These are phyloP conservation scores for Jacaranda mimosifolia DNA, from an alignment of 257 asterid genomes.

Conservation along the genomic window DNA sequence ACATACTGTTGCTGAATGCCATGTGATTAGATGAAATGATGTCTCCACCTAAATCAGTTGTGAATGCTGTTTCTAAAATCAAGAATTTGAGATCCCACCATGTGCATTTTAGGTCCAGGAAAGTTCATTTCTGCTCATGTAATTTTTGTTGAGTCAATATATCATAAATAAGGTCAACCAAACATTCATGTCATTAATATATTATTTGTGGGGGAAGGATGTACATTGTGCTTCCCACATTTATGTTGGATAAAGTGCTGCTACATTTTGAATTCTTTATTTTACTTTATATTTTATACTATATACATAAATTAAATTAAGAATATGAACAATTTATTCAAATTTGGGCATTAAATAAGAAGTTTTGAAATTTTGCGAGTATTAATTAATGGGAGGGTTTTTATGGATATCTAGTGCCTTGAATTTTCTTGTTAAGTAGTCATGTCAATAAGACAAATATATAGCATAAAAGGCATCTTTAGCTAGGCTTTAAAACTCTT, in stretches of 20 bases:
- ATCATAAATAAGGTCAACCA: no score
- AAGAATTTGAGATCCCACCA: no score
- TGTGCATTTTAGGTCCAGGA: no score
- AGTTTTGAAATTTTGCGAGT: background rate
- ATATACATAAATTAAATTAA: no score
- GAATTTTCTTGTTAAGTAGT: background rate
- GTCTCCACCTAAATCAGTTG: conserved; percentile 28
- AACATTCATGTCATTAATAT: no score
- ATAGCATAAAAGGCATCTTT: conserved; percentile 3
- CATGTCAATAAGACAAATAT: background rate
- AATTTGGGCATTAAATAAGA: background rate
- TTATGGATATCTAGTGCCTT: background rate
- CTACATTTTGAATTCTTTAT: no score
- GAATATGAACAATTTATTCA: background rate
- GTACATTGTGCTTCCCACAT: no score
- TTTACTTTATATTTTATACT: no score
- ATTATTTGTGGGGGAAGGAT: no score
- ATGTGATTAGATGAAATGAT: conserved; percentile 37
- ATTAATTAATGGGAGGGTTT: background rate
- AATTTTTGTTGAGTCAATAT: no score
- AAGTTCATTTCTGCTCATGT: no score
- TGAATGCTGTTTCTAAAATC: background rate
- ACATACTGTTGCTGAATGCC: conserved; percentile 16
- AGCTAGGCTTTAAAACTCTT: conserved; percentile 4
- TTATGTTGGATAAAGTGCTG: no score